Evolutionary conservation across 1,139 yeast species (phyloP), one percentile per base, ranked within the genome.

Genomic region (Hansenula sp.): DNA sequence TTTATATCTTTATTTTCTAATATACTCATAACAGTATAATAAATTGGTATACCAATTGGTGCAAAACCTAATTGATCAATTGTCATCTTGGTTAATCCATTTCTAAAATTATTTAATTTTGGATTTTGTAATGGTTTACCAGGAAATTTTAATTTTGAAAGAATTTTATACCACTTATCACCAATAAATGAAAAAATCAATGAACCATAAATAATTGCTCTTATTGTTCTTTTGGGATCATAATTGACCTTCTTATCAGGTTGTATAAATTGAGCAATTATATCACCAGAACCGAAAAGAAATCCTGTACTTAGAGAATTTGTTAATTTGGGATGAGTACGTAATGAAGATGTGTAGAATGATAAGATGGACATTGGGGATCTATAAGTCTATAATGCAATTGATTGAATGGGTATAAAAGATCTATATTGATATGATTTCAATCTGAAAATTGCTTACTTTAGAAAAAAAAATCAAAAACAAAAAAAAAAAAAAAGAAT

Each of bases 1-100:
- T 24, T n/a, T 3, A 33, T 10, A 13, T 6, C 38, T 35, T 65
- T 61, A 17, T 73, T 72, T 56, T 86, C 94, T 66, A 89, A 61
- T 3, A 77, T 38, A 0, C 90, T 73, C 82, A 89, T 82, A 34
- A 76, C 66, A 2, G 77, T 57, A 56, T 73, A 88, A 60, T 87
- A 89, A 39, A 81, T 55, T 2, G 87, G 88, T 13, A 85, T 73
- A 7, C 84, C 73, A 22, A 81, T 58, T 2, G 97, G 96, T 1
- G 96, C 88, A 71, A 87, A 88, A 1, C 71, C 48, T 26, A 78
- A 56, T 57, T 89, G 97, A 61, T 89, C 97, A 6, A 73, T 71
- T 0, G 73, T 73, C 13, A 85, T 89, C 39, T 86, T 62, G 2
- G 71, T 54, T 0, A 69, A 27, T 0, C 76, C 66, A 47, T 61